Evolutionary conservation across 2,329 filamentous ascomycete species (phyloP), one percentile per base, ranked within the genome.

Genomic region (Aspergillus amoenus): DNA sequence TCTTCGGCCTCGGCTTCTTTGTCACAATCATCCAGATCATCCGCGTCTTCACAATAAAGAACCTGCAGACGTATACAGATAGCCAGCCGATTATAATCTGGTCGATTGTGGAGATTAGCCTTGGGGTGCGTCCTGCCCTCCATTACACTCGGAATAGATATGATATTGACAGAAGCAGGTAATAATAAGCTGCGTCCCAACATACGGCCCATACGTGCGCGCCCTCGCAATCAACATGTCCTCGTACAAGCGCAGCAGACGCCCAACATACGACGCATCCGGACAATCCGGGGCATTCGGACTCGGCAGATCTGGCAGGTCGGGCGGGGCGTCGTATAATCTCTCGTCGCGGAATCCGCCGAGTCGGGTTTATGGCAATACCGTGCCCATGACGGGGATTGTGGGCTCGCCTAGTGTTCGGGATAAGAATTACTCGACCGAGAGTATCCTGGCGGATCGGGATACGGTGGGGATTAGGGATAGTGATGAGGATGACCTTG

Each of bases 1-100:
- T 82, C 27, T 82, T 82, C 63, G 71, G 73, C 2, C 71, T 83
- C 22, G 81, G 81, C n/a, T 67, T 79, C 51, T 82, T 83, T 68
- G 76, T 82, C 43, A 81, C 78, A 5, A 60, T 79, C 46, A 79
- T 82, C 56, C 80, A 82, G 61, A 76, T 81, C 55, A 73, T 83
- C 58, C 80, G 80, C 13, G 79, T 82, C 56, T 74, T 78, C 55
- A 81, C 77, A n/a, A 76, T 83, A 60, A 70, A 71, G 39, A 73
- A 69, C 13, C 73, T 82, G 3, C 61, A 66, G 32, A 77, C 77
- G 62, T 79, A 78, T 56, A 74, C 78, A 34, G 78, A 82, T 65
- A 79, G 74, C 2, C 70, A 76, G 5, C 59, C 66, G 1, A 65
- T 77, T 22, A 74, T 81, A 49, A 70, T 76, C 37, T 81, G 79